Percentiles rank a stretch among this genome's conserved stretches.
Conservation (phyloP, 805 yeast species). For the Zygoascus tannicola region DNA sequence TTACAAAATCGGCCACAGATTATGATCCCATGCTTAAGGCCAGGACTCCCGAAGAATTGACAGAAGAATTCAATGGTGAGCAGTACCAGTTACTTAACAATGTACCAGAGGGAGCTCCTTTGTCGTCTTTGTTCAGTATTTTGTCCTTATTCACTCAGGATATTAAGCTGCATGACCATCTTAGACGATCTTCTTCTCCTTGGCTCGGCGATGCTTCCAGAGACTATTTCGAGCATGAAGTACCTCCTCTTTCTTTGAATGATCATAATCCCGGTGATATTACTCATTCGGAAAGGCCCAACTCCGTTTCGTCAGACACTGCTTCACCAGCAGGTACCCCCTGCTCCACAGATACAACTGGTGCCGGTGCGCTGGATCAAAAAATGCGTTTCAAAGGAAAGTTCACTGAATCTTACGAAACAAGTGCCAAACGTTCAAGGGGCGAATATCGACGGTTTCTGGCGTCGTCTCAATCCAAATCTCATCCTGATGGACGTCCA, state of each 20-base stretch:
- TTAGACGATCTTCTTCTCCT: conserved; percentile 4
- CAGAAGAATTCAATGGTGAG: conserved; percentile 36
- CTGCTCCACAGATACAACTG: background rate
- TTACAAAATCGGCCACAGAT: conserved; percentile 38
- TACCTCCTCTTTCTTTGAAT: background rate
- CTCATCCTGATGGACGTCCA: background rate
- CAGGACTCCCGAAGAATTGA: background rate
- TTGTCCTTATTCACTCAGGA: conserved; percentile 59
- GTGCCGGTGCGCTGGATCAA: background rate
- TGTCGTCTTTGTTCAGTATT: conserved; percentile 75
- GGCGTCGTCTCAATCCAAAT: background rate
- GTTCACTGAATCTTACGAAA: background rate
- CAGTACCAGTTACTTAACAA: conserved; percentile 69
- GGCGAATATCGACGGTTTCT: background rate
- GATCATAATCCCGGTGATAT: background rate
- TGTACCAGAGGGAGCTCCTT: conserved; percentile 74
- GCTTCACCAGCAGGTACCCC: background rate
- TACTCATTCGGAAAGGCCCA: background rate
- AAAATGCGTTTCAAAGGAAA: background rate
- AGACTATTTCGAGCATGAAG: conserved; percentile 4
- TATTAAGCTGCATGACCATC: conserved; percentile 21
- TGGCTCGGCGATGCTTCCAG: conserved; percentile 4
- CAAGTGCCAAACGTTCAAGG: background rate
- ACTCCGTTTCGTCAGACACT: background rate
- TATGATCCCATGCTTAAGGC: background rate